A percentile compares a stretch with the other conserved stretches of the same genome.
Evolutionary conservation across 768 basidiomycete genomes (phyloP).

Genomic region (Trametes elegans): DNA sequence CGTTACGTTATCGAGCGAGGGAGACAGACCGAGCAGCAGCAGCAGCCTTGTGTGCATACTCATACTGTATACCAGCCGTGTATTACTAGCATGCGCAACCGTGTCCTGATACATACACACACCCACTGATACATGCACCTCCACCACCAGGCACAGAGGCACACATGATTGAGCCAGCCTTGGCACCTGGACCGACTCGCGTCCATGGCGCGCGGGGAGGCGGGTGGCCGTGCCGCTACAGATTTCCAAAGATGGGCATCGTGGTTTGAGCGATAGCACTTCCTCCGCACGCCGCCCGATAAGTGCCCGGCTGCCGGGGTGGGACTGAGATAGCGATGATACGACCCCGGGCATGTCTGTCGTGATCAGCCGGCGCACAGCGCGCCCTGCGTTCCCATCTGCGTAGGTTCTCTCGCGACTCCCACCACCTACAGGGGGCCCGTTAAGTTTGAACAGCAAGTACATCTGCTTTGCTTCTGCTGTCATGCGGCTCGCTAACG

Average conservation of each 20-base stretch:
- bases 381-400: neutral
- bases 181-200: neutral
- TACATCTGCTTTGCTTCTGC: no score
- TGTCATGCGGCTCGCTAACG: neutral
- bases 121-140: neutral
- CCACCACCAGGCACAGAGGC: neutral
- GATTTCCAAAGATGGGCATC: conserved; percentile 3
- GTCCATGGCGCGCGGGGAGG: neutral
- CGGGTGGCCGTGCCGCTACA: neutral
- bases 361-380: neutral
- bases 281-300: conserved; percentile 1
- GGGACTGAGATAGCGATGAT: neutral
- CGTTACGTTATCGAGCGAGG: neutral
- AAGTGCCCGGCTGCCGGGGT: conserved; percentile 10
- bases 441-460: neutral
- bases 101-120: neutral
- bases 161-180: neutral
- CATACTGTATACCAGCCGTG: conserved; percentile 6
- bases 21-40: neutral
- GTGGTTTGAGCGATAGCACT: conserved; percentile 3
- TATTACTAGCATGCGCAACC: neutral
- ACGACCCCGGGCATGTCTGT: neutral
- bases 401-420: neutral
- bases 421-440: neutral
- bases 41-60: no score